These are phyloP conservation scores for Hortiboletus flavorubellus DNA, from an alignment of 768 basidiomycete genomes.

Conservation along the genomic window DNA sequence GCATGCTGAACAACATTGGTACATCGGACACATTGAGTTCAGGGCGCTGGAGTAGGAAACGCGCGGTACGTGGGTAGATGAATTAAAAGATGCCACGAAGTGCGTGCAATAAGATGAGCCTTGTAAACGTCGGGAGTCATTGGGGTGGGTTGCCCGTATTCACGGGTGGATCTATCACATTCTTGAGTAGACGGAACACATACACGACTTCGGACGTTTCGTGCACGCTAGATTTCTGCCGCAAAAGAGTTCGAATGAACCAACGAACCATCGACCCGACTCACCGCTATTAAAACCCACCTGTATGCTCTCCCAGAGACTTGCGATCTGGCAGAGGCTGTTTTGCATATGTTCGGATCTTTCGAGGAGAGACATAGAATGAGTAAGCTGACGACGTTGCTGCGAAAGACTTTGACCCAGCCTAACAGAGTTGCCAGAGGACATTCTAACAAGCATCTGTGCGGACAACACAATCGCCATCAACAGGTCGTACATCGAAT, in stretches of 20 bases:
- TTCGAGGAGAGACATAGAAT: slow-evolving; percentile 71
- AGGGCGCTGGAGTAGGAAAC: slow-evolving; percentile 88
- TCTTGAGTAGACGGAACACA: slow-evolving; percentile 48
- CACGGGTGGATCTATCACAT: slow-evolving; percentile 7
- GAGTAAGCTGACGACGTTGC: slow-evolving; percentile 71
- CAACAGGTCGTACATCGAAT: slow-evolving; percentile 71
- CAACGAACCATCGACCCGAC: not conserved
- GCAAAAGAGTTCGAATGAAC: not conserved
- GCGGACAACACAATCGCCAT: slow-evolving; percentile 69
- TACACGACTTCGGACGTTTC: slow-evolving; percentile 74
- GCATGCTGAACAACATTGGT: slow-evolving; percentile 85
- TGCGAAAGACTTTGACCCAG: slow-evolving; percentile 86
- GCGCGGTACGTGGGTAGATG: slow-evolving; percentile 80
- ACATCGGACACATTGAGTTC: slow-evolving; percentile 78
- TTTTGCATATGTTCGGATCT: slow-evolving; percentile 53
- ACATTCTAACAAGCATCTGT: slow-evolving; percentile 57
- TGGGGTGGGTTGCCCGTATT: slow-evolving; percentile 50
- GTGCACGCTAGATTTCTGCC: slow-evolving; percentile 62
- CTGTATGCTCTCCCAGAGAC: slow-evolving; percentile 58
- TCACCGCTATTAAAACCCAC: slow-evolving; percentile 37
- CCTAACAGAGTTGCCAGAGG: slow-evolving; percentile 53
- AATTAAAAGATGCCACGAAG: slow-evolving; percentile 83
- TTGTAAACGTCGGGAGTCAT: slow-evolving; percentile 73
- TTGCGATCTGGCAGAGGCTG: slow-evolving; percentile 63
- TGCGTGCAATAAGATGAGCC: slow-evolving; percentile 81